A percentile compares a stretch with the other conserved stretches of the same genome.
phyloP scores from a whole-genome alignment of 345 rosid genomes.

The Bruguiera gymnorhiza region DNA sequence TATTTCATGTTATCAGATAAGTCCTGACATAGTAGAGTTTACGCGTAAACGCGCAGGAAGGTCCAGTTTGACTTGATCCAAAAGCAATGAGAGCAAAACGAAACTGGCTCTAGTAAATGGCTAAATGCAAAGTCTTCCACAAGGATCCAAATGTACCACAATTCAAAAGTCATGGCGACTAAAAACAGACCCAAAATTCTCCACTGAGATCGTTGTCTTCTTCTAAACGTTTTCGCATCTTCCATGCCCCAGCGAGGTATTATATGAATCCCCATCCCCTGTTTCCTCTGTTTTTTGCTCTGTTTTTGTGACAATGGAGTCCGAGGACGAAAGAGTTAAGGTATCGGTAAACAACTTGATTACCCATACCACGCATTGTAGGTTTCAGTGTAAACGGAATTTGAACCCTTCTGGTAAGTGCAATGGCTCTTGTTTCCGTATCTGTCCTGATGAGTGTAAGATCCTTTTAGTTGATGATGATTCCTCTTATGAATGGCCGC shows the following conservation, averaged over 20 bases:
- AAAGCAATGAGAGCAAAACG: too few species aligned
- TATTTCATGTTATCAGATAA: too few species aligned
- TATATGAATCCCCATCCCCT: slow-evolving; percentile 2
- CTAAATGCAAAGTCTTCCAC: too few species aligned
- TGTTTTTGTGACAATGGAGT: slow-evolving; percentile 9
- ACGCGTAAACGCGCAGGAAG: slow-evolving; percentile 19
- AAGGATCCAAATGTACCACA: too few species aligned
- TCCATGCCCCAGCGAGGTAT: background rate
- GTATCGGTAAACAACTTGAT: background rate
- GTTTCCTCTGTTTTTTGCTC: slow-evolving; percentile 4
- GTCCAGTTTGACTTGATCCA: slow-evolving; percentile 9
- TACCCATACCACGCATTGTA: background rate
- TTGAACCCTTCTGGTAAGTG: background rate
- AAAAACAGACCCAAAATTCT: too few species aligned
- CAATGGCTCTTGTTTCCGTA: background rate
- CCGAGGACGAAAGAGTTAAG: background rate
- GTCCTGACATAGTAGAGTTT: background rate
- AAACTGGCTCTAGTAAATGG: too few species aligned
- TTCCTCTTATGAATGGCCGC: too few species aligned
- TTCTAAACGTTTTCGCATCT: background rate
- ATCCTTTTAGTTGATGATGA: background rate
- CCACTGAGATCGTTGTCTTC: background rate
- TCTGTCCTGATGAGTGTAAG: background rate
- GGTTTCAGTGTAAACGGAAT: background rate
- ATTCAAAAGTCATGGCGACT: too few species aligned